Base-by-base conservation (phyloP, 1,284 basidiomycete species). In the Ceratobasidium papillatum region DNA sequence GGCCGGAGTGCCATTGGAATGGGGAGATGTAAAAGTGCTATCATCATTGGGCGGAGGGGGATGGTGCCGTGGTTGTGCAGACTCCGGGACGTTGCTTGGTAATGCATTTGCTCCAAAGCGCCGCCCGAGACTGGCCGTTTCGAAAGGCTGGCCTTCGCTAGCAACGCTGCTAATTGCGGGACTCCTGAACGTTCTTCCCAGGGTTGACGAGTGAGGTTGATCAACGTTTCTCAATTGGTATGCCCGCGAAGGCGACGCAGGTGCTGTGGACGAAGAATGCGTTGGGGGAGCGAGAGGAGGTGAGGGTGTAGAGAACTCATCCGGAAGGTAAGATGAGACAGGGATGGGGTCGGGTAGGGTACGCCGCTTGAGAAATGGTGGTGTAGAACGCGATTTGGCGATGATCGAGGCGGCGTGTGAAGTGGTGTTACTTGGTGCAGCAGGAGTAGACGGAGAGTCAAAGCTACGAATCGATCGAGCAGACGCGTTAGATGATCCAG, bases 71-170 rank as follows among this genome's bases (percentile, higher is more conserved):
- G 56, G 36, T 19, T 22, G 59, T 17, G 59, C n/a, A 43, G 54
- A 17, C 27, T 47, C 65, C n/a, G 68, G 27, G 9, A 61, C 14
- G n/a, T 61, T 12, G 27, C 19, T 45, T 36, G 66, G 34, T 56
- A 72, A 59, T 27, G 59, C 68, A 45, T 73, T 73, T 45, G 41
- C 54, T 9, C 75, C 75, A 58, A 43, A 75, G 22, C 68, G 75
- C 47, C 68, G 59, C 45, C 51, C 75, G 25, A 63, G 69, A 56
- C 52, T 75, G 9, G 68, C 43, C n/a, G 68, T 58, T 30, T 71
- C 56, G 11, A 66, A 22, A 45, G 41, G 41, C 32, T 47, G 45
- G 38, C 47, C 64, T 22, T 22, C 62, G 47, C 25, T 68, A 12
- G 64, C 11, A 2, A 14, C 32, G 19, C 27, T 34, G 32, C 32